Percentiles rank a stretch among this genome's conserved stretches.
Evolutionary conservation across 345 rosid species (phyloP).

Genomic region (Acer yangbiense): DNA sequence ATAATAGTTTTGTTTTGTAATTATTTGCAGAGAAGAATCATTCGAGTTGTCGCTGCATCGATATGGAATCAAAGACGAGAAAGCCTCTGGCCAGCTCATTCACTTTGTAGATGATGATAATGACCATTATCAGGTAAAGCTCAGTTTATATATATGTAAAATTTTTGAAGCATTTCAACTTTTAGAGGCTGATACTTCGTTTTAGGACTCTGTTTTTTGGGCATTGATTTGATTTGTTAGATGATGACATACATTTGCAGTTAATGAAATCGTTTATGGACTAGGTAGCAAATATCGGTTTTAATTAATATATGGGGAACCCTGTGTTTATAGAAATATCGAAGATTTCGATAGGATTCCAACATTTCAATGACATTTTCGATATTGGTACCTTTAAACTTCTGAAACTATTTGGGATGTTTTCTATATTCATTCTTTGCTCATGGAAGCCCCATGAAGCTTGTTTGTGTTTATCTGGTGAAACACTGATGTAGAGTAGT

Average conservation of each 20-base stretch:
- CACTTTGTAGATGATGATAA: slow-evolving; percentile 51
- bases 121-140: slow-evolving; percentile 56
- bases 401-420: no score
- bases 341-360: not conserved
- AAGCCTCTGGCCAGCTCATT: slow-evolving; percentile 44
- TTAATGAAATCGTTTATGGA: not conserved
- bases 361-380: not conserved
- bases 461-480: not conserved
- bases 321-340: not conserved
- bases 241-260: not conserved
- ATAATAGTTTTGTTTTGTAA: not conserved
- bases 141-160: not conserved
- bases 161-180: not conserved
- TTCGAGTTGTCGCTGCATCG: slow-evolving; percentile 56
- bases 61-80: slow-evolving; percentile 45
- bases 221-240: no score
- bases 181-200: no score
- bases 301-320: not conserved
- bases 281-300: not conserved
- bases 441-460: not conserved
- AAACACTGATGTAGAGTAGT: no score
- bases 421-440: not conserved
- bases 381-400: not conserved
- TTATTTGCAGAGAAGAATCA: slow-evolving; percentile 49
- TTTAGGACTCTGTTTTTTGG: not conserved